Evolutionary conservation across 208 protist genomes (phyloP), one percentile per base, ranked within the genome.

Genomic region (Naegleria fowleri): DNA sequence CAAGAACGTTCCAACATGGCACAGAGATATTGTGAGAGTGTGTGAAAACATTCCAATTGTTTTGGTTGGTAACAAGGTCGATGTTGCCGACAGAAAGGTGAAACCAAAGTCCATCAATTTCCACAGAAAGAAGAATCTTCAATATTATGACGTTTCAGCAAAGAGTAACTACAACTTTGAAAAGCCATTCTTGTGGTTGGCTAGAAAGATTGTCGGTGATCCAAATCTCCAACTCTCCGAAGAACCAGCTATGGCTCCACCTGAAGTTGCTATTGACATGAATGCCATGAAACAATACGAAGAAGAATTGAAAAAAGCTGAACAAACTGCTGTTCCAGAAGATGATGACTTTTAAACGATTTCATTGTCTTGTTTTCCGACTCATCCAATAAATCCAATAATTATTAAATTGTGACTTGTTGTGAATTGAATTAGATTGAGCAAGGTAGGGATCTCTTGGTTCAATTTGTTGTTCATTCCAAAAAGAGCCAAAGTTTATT

Each of bases 101-200:
- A 99, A 99, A 96, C 96, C 99, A 41, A 99, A 99, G 95, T 97
- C 98, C 95, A 99, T 99, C 93, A 99, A 95, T 83, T 99, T 99
- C 97, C 99, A 99, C 94, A 96, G 99, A 92, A 99, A 99, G 96
- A 98, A 99, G 94, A 99, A 99, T 92, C 95, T 99, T 7, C 98
- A 99, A 96, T 99, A 99, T 96, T 99, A 99, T 94, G 99, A 99
- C 92, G 99, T 99, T 92, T 99, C 98, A 29, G 99, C 99, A 91
- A 99, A 99, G 95, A 98, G 97, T 58, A 99, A 99, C 96, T 99
- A 99, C 97, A 99, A 99, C 95, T 99, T 99, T 93, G 99, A 99
- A 96, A 99, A 99, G 96, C 99, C 99, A 43, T 99, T 99, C 95
- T 95, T 99, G 39, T 99, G 97, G 97, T 96, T 99, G 29, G 97